Percentiles rank a stretch among this genome's conserved stretches.
Evolutionary conservation across 148 eudicot species (phyloP).

Genomic region (Camellia japonica): DNA sequence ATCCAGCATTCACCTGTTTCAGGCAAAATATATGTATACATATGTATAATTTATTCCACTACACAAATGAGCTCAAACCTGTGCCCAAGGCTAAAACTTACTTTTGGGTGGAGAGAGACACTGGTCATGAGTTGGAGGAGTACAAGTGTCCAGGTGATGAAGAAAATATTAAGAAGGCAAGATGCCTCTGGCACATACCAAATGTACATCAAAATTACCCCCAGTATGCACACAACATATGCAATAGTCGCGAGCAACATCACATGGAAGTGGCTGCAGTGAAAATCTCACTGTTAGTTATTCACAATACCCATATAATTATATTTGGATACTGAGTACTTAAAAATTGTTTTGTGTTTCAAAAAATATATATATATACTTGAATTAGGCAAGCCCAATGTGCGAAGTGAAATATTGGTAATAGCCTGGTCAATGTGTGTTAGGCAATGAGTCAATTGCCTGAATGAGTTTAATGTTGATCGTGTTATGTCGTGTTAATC

Average conservation of each 20-base stretch:
- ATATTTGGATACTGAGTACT: background rate
- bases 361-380: background rate
- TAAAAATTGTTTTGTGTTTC: background rate
- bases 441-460: background rate
- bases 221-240: constrained; percentile 55
- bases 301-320: background rate
- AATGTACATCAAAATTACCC: constrained; percentile 69
- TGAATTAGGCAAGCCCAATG: background rate
- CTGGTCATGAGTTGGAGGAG: constrained; percentile 82
- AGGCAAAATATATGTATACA: background rate
- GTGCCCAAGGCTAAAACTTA: constrained; percentile 23
- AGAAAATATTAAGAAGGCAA: constrained; percentile 68
- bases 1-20: constrained; percentile 66
- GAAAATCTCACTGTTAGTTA: background rate
- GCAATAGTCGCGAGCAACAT: constrained; percentile 49
- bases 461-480: background rate
- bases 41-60: background rate
- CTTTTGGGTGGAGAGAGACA: constrained; percentile 73
- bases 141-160: constrained; percentile 72
- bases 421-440: background rate
- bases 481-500: background rate
- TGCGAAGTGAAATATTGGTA: too few species aligned
- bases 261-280: constrained; percentile 56
- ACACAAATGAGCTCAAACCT: background rate
- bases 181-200: constrained; percentile 81